These are phyloP conservation scores for Solanum sparsipilum DNA, from an alignment of 257 asterid species.

Conservation along the genomic window DNA sequence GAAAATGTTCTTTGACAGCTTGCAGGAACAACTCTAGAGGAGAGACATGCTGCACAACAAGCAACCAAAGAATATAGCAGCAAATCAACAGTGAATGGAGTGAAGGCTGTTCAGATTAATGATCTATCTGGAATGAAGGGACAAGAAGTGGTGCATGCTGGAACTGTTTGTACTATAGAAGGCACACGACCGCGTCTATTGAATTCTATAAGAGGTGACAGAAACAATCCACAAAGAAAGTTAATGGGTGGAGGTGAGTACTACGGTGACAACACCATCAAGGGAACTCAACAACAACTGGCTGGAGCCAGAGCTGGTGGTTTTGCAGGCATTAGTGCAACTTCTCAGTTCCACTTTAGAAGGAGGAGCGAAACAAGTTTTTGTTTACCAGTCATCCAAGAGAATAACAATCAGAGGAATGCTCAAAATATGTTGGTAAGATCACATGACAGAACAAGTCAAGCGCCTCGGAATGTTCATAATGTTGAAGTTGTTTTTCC, in stretches of 20 bases:
- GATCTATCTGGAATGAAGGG: background rate
- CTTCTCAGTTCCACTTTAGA: background rate
- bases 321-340: background rate
- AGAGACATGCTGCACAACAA: background rate
- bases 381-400: background rate
- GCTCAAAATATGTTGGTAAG: background rate
- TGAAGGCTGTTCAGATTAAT: background rate
- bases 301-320: background rate
- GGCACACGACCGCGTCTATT: background rate
- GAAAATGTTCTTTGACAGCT: slow-evolving; percentile 8
- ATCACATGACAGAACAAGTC: background rate
- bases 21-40: slow-evolving; percentile 12
- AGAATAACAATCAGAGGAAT: background rate
- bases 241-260: background rate
- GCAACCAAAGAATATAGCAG: slow-evolving; percentile 5
- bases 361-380: background rate
- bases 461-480: background rate
- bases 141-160: slow-evolving; percentile 6
- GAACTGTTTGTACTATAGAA: slow-evolving; percentile 3
- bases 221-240: slow-evolving; percentile 1
- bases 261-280: background rate
- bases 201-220: slow-evolving; percentile 1
- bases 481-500: background rate
- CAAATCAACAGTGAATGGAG: slow-evolving; percentile 2
- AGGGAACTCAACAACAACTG: background rate